Base-by-base conservation (phyloP, 768 basidiomycete species). In the Hericium rajendrae region DNA sequence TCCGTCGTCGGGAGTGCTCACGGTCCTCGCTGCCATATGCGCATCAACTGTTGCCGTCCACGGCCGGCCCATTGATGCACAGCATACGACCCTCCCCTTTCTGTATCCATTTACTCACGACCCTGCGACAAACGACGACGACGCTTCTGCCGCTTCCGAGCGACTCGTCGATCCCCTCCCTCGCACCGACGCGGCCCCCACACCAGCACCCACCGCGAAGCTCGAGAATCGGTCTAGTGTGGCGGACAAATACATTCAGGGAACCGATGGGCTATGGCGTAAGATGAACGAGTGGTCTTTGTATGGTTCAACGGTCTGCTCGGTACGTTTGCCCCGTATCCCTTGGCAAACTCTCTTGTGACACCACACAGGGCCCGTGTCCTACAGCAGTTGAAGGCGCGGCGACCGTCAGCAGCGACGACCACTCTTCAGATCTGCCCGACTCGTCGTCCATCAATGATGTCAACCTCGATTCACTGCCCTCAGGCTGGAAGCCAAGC, bases 221-320 rank as follows among this genome's bases (percentile, higher is more conserved):
- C 18, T 26, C 3, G 16, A 38, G 10, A 43, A 38, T 26, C 56
- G 48, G 26, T 32, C 50, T 48, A 48, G 46, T 48, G 55, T 60
- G 41, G 63, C 66, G 1, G 63, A 62, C 57, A 62, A 62, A 53
- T 67, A 66, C 57, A 57, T 53, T 28, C 8, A 50, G 26, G 63
- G 57, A 37, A 48, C 41, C 11, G 66, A 67, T 55, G 66, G 65
- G 38, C 24, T 28, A 8, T 67, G 61, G 61, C 57, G 61, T 43
- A 65, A 66, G 56, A 57, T 60, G 16, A 46, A 16, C 12, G 32
- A 53, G 26, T 88, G 84, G 71, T 79, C 82, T 12, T 70, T 88
- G 40, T 87, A 84, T 62, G 87, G 88, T n/a, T 83, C 82, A n/a
- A 80, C 83, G 13, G 73, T 84, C 40, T 79, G 84, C 65, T 59